A percentile compares a stretch with the other conserved stretches of the same genome.
Conservation (phyloP, 345 rosid genomes). For the Draba incana region DNA sequence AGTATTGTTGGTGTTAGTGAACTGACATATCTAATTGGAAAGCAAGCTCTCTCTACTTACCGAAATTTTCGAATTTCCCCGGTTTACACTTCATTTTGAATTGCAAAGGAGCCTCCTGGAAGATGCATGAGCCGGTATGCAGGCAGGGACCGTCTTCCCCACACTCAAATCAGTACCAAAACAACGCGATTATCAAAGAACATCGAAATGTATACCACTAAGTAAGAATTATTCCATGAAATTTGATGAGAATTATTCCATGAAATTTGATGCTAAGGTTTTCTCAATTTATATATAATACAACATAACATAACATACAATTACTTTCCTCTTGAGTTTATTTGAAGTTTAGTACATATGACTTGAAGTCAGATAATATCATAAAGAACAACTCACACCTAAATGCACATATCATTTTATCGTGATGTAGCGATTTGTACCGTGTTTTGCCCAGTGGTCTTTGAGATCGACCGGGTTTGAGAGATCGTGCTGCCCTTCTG, state of each 20-base stretch:
- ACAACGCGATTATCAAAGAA: no score
- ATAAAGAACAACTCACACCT: conserved; percentile 26
- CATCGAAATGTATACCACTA: no score
- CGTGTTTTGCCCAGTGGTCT: conserved; percentile 85
- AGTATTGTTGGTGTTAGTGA: no score
- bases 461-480: conserved; percentile 72
- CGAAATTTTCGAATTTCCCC: no score
- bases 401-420: conserved; percentile 46
- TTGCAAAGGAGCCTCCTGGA: no score
- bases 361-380: conserved; percentile 20
- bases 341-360: conserved; percentile 24
- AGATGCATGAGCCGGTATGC: no score
- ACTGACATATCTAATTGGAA: no score
- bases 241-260: not conserved
- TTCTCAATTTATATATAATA: conserved; percentile 21
- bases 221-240: no score
- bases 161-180: no score
- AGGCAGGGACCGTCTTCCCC: no score
- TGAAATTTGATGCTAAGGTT: conserved; percentile 5
- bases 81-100: no score
- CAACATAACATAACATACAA: conserved; percentile 36
- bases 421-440: conserved; percentile 62
- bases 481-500: conserved; percentile 73
- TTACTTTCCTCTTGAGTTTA: conserved; percentile 26
- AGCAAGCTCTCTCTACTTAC: no score